Percentiles rank a stretch among this genome's conserved stretches.
Conservation (phyloP, 306 rosid species). For the Prunus persica region DNA sequence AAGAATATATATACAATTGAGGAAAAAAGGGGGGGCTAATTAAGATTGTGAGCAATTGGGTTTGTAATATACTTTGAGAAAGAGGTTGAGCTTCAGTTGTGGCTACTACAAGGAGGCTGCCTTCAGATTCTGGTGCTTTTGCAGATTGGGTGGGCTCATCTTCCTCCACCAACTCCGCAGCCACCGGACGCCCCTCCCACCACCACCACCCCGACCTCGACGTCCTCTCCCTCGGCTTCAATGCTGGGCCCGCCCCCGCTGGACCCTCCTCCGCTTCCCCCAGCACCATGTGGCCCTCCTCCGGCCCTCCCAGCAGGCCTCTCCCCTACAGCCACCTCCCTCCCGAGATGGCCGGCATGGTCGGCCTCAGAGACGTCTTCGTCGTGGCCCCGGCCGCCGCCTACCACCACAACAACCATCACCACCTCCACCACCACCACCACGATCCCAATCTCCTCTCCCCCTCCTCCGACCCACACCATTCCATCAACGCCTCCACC, state of each 20-base stretch:
- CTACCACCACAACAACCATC: constrained; percentile 36
- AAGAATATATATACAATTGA: not conserved
- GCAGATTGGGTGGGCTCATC: constrained; percentile 85
- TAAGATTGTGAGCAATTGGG: no score
- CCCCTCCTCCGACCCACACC: constrained; percentile 20
- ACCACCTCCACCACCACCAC: constrained; percentile 23
- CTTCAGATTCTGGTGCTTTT: constrained; percentile 92
- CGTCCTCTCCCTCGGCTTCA: constrained; percentile 89
- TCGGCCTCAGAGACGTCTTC: constrained; percentile 66
- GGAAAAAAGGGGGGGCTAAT: not conserved
- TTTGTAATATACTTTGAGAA: not conserved
- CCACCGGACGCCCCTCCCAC: constrained; percentile 29
- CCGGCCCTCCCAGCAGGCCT: not conserved
- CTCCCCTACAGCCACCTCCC: constrained; percentile 50
- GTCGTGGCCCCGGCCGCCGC: constrained; percentile 69
- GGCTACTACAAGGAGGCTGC: constrained; percentile 97
- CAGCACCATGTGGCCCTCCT: constrained; percentile 8
- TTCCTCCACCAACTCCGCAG: constrained; percentile 31
- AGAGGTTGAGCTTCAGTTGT: constrained; percentile 51
- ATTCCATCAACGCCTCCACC: constrained; percentile 37
- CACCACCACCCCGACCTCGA: constrained; percentile 16
- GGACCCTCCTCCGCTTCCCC: constrained; percentile 47
- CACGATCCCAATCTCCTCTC: constrained; percentile 44
- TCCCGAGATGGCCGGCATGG: constrained; percentile 71
- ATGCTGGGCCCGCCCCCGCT: constrained; percentile 63